Conservation (phyloP, 441 rosid species). For the Gossypium davidsonii region DNA sequence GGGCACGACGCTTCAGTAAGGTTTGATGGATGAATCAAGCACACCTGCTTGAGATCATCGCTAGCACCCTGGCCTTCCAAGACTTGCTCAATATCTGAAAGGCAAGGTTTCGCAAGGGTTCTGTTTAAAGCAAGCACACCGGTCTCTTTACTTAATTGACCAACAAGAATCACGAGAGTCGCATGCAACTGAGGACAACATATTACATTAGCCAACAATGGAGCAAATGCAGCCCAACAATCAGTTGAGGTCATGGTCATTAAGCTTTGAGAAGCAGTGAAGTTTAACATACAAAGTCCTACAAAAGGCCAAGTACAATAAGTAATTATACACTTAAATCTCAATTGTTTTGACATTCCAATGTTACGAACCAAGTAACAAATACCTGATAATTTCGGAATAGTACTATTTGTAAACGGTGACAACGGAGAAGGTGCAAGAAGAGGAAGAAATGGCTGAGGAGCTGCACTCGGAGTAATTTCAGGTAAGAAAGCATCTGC, state of each 20-base stretch:
- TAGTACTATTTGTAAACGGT: conserved; percentile 58
- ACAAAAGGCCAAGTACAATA: conserved; percentile 19
- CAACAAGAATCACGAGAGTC: conserved; percentile 61
- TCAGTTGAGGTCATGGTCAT: conserved; percentile 70
- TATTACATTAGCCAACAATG: conserved; percentile 76
- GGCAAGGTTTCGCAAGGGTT: conserved; percentile 60
- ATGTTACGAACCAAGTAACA: conserved; percentile 11
- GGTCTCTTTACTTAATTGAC: conserved; percentile 60
- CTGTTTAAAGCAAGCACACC: conserved; percentile 60
- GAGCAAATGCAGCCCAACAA: conserved; percentile 69
- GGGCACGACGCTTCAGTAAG: conserved; percentile 84
- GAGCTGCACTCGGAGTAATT: conserved; percentile 61
- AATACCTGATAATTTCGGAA: conserved; percentile 75
- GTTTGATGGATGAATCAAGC: conserved; percentile 53
- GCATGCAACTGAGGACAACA: conserved; percentile 94
- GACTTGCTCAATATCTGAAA: conserved; percentile 78
- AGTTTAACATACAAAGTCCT: conserved; percentile 72
- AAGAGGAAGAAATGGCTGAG: conserved; percentile 80
- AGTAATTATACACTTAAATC: conserved; percentile 7
- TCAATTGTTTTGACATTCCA: neutral
- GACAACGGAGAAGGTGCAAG: conserved; percentile 83
- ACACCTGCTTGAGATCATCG: conserved; percentile 43
- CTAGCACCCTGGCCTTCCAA: conserved; percentile 71
- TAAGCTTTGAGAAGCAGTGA: conserved; percentile 57
- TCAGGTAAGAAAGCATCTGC: conserved; percentile 40